Conservation (phyloP, 768 basidiomycete genomes). For the Porphyrellus cyaneotinctus region DNA sequence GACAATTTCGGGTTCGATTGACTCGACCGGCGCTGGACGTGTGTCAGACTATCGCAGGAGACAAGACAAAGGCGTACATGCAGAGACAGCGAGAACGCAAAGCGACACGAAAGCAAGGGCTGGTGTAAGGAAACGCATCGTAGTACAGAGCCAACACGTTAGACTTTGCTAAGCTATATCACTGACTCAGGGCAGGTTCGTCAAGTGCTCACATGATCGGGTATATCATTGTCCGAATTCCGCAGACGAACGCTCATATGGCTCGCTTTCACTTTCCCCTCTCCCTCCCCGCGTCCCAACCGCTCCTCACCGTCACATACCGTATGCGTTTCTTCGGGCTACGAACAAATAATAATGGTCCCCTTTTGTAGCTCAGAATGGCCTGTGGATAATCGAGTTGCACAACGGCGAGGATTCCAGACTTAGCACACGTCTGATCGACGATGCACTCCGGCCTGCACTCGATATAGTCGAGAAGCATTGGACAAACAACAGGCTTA, state of each 20-base stretch:
- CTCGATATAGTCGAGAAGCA: slow-evolving; percentile 68
- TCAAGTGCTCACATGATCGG: slow-evolving; percentile 14
- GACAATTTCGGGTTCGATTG: slow-evolving; percentile 51
- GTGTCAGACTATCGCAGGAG: slow-evolving; percentile 3
- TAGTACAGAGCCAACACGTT: not conserved
- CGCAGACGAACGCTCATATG: not conserved
- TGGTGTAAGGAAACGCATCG: slow-evolving; percentile 36
- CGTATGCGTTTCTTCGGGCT: slow-evolving; percentile 38
- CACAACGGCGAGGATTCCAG: slow-evolving; percentile 77
- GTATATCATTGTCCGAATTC: not conserved
- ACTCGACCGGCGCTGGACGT: slow-evolving; percentile 26
- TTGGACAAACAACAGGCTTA: slow-evolving; percentile 57
- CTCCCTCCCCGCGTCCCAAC: slow-evolving; percentile 44
- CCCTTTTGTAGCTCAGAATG: slow-evolving; percentile 36
- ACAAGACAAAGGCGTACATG: slow-evolving; percentile 18
- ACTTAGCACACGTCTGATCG: slow-evolving; percentile 54
- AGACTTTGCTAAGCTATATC: slow-evolving; percentile 22
- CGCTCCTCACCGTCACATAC: slow-evolving; percentile 64
- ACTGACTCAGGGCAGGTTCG: slow-evolving; percentile 28
- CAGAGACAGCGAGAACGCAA: slow-evolving; percentile 28
- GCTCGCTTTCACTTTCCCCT: slow-evolving; percentile 31
- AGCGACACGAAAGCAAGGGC: slow-evolving; percentile 28
- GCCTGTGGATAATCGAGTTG: slow-evolving; percentile 74
- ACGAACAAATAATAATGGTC: not conserved
- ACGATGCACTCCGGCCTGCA: slow-evolving; percentile 61